Conservation (phyloP, 768 basidiomycete genomes). For the Termitomyces sp. region DNA sequence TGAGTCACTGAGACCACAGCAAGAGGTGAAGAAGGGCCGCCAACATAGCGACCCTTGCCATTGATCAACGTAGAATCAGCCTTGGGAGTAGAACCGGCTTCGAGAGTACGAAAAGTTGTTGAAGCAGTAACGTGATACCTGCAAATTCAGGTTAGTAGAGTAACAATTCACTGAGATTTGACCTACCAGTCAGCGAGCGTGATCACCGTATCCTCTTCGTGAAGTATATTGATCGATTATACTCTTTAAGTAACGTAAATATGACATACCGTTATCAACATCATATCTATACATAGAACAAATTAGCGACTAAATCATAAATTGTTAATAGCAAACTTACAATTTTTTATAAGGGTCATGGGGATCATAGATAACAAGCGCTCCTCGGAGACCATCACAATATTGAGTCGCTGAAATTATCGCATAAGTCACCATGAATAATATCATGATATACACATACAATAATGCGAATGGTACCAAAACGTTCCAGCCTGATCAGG, state of each 20-base stretch:
- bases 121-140: slow-evolving; percentile 27
- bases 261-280: slow-evolving; percentile 24
- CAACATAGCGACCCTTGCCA: slow-evolving; percentile 39
- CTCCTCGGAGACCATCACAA: slow-evolving; percentile 10
- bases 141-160: background rate
- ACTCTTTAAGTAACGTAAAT: background rate
- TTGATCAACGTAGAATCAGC: slow-evolving; percentile 46
- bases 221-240: background rate
- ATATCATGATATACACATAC: background rate
- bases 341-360: slow-evolving; percentile 12
- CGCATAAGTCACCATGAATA: background rate
- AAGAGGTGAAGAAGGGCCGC: slow-evolving; percentile 33
- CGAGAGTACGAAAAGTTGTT: slow-evolving; percentile 11
- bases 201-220: slow-evolving; percentile 33
- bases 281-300: slow-evolving; percentile 19
- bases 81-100: slow-evolving; percentile 11
- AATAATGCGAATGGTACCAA: slow-evolving; percentile 5
- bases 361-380: slow-evolving; percentile 29
- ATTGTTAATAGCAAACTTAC: background rate
- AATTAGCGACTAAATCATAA: slow-evolving; percentile 1
- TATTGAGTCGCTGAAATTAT: slow-evolving; percentile 3
- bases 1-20: slow-evolving; percentile 37
- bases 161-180: background rate
- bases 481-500: slow-evolving; percentile 1
- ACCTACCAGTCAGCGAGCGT: slow-evolving; percentile 45